These are phyloP conservation scores for Eragrostis tef DNA, from an alignment of 202 grass and related monocot species.

Conservation along the genomic window DNA sequence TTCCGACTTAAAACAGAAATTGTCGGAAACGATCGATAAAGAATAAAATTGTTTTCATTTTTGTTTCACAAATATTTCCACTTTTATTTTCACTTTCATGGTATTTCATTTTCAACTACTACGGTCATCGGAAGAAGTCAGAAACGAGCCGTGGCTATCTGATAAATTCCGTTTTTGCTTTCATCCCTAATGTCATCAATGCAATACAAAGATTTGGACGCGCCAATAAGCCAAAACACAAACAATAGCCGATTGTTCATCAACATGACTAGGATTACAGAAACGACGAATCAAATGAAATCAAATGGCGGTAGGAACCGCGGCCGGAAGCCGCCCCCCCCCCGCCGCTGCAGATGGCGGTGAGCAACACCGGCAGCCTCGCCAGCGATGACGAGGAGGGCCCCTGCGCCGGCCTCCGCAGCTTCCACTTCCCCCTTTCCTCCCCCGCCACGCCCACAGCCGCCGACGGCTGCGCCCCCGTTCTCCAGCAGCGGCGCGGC, in stretches of 20 bases:
- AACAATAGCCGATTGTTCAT: background rate
- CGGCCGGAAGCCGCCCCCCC: background rate
- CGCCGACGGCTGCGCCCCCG: conserved; percentile 50
- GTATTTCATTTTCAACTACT: too few relatives aligned
- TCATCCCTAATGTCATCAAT: too few relatives aligned
- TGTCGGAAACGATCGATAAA: too few relatives aligned
- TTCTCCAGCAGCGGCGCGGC: conserved; percentile 65
- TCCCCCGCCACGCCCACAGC: background rate
- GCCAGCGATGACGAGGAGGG: conserved; percentile 34
- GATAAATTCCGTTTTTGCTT: too few relatives aligned
- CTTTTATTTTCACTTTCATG: too few relatives aligned
- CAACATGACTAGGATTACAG: background rate
- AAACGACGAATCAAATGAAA: background rate
- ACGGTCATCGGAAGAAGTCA: too few relatives aligned
- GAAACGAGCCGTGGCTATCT: too few relatives aligned
- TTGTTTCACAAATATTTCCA: too few relatives aligned
- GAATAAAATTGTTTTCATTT: too few relatives aligned
- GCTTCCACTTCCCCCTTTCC: conserved; percentile 41
- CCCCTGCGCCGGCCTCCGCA: conserved; percentile 19
- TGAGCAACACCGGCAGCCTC: conserved; percentile 68
- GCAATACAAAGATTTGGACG: too few relatives aligned
- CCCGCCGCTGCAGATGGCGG: conserved; percentile 78
- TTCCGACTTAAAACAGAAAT: too few relatives aligned
- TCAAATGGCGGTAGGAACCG: background rate
- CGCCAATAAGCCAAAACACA: too few relatives aligned